Conservation (phyloP, 202 grass and related monocot species). For the Sporobolus alterniflorus region DNA sequence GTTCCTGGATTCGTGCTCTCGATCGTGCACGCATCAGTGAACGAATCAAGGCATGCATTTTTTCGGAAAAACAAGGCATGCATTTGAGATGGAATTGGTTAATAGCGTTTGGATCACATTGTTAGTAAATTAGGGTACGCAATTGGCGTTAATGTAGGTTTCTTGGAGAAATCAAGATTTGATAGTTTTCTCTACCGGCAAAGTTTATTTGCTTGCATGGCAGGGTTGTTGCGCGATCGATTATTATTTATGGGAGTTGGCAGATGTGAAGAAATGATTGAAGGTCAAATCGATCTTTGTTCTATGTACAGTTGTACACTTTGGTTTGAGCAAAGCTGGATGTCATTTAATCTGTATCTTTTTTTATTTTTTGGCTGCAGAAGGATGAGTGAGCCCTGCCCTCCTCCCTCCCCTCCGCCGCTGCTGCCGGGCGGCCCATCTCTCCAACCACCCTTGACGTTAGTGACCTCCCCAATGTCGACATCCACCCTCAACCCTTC, state of each 20-base stretch:
- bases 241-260: not conserved
- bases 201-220: slow-evolving; percentile 38
- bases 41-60: not conserved
- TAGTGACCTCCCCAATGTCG: too few relatives aligned
- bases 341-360: too few relatives aligned
- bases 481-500: too few relatives aligned
- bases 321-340: not conserved
- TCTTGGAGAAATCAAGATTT: slow-evolving; percentile 32
- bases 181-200: slow-evolving; percentile 37
- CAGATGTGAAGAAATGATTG: slow-evolving; percentile 3
- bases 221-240: not conserved
- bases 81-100: too few relatives aligned
- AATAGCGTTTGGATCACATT: not conserved
- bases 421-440: too few relatives aligned
- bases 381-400: too few relatives aligned
- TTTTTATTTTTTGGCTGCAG: too few relatives aligned
- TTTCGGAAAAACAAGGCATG: too few relatives aligned
- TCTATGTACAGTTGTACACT: not conserved
- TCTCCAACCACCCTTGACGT: too few relatives aligned
- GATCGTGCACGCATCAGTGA: not conserved
- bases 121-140: slow-evolving; percentile 12
- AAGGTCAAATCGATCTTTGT: not conserved
- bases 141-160: not conserved
- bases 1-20: not conserved
- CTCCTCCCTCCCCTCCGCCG: too few relatives aligned